phyloP scores from a whole-genome alignment of 2,329 filamentous ascomycete genomes.

The Alternaria conjuncta region DNA sequence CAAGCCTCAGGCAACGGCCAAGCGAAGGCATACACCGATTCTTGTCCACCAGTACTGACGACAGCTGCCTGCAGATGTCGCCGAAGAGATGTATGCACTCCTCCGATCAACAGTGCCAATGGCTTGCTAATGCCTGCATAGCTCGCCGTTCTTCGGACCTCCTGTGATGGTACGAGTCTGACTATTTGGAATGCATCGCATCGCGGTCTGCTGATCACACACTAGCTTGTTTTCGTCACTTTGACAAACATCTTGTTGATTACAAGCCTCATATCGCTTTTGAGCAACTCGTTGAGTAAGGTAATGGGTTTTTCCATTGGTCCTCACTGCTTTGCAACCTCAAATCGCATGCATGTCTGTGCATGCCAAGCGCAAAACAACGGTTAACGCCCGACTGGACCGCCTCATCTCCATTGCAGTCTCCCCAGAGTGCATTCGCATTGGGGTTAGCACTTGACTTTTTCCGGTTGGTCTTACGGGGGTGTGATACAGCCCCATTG shows the following conservation, averaged over 20 bases:
- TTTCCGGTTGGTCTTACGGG: not conserved
- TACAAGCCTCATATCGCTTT: slow-evolving; percentile 77
- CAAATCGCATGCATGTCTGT: slow-evolving; percentile 20
- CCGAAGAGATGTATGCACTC: slow-evolving; percentile 51
- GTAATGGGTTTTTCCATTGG: slow-evolving; percentile 47
- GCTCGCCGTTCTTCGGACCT: slow-evolving; percentile 59
- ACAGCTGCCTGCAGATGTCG: slow-evolving; percentile 48
- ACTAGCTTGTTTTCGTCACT: slow-evolving; percentile 72
- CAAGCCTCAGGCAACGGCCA: not conserved
- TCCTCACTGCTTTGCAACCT: slow-evolving; percentile 15
- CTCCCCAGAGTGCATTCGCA: not conserved
- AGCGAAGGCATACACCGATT: slow-evolving; percentile 6
- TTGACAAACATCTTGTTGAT: slow-evolving; percentile 80
- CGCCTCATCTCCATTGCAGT: slow-evolving; percentile 27
- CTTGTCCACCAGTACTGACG: slow-evolving; percentile 27
- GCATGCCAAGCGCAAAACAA: slow-evolving; percentile 24
- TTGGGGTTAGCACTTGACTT: not conserved
- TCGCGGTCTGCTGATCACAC: slow-evolving; percentile 33
- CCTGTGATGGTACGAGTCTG: slow-evolving; percentile 60
- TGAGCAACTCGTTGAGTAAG: slow-evolving; percentile 75
- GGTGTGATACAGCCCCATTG: slow-evolving; percentile 10
- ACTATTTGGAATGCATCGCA: slow-evolving; percentile 13
- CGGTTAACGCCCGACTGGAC: slow-evolving; percentile 22
- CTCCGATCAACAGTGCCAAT: not conserved
- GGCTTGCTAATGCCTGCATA: slow-evolving; percentile 29